Base-by-base conservation (phyloP, 352 stramenopile genomes). In the Phytophthora sp. region DNA sequence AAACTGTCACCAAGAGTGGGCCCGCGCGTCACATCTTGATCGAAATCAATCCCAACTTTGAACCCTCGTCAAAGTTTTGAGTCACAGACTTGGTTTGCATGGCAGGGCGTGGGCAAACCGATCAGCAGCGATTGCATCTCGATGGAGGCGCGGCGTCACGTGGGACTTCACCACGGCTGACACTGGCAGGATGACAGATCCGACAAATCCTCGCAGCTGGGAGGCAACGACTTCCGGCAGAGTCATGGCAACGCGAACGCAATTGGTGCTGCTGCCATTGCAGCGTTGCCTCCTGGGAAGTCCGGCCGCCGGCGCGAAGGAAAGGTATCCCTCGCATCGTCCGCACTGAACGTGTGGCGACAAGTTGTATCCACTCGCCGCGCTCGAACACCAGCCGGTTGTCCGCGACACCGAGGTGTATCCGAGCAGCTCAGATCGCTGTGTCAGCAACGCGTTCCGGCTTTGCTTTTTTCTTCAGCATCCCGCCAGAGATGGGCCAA, bases 401-500 rank as follows among this genome's bases (percentile, higher is more conserved):
- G 35, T 49, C 27, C 41, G 41, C 15, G 44, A 63, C 51, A 49
- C 13, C 59, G 16, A 58, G 58, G 52, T 73, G 69, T 76, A 76
- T 76, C 69, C 63, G 73, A 76, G 30, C 52, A 4, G 66, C 66
- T 71, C 66, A 70, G 66, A 63, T 66, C 60, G 27, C 36, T 65
- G n/a, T n/a, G 65, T 60, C 51, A 62, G 27, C 51, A 33, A 20
- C 18, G 35, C 36, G 63, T 24, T 71, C 69, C 54, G 58, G 50
- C 58, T 76, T 73, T 77, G 49, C 12, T 26, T 36, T 67, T 69
- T 59, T 76, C 51, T 68, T 64, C 56, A 27, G 30, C 53, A n/a
- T 12, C 31, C 42, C 18, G 29, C 27, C 41, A 71, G 30, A 57
- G 36, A 75, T 61, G 44, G 36, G 45, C 46, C 45, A 61, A 55